Base-by-base conservation (phyloP, 352 stramenopile species). In the Saprolegnia diclina region DNA sequence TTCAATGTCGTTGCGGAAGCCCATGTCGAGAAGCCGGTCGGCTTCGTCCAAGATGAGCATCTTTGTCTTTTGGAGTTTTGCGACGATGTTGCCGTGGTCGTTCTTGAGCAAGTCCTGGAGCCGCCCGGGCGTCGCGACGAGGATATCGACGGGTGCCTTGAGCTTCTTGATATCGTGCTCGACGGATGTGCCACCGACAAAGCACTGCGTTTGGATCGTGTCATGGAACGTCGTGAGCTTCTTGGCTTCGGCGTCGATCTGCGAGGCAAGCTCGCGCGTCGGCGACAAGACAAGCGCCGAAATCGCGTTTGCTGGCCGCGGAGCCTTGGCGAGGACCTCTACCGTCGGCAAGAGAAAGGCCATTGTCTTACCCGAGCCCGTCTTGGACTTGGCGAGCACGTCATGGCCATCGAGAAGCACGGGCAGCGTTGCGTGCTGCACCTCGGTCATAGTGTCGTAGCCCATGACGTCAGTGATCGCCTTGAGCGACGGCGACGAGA, bases 11-110 rank as follows among this genome's bases (percentile, higher is more conserved):
- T 82, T 85, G 21, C 83, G 79, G 73, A 99, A 97, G 11, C 96
- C 96, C 87, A 98, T 97, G 77, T 99, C 96, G 21, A 99, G 74
- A 24, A 99, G 79, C 16, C 95, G 88, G 75, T 99, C 97, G 3
- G 91, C 94, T 85, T 99, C 97, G 74, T 99, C 97, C 48, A 99
- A 76, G 67, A 96, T 79, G 37, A 96, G 74, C 40, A 73, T 50
- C 24, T 75, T 44, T 10, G 79, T 46, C 68, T 91, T 80, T 42
- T 74, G 72, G 14, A 90, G 50, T 26, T 77, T 78, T 38, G 56
- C 50, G 2, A 79, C 78, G 57, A 98, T 94, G 29, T 83, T 81
- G 24, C 88, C 94, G 16, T 92, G 95, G 74, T 90, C 77, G 72
- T 98, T 96, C 68, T 93, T 83, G 38, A 99, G 77, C 74, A 99